Evolutionary conservation across 805 yeast species (phyloP), one percentile per base, ranked within the genome.

Genomic region (Myxozyma vanderwaltii): DNA sequence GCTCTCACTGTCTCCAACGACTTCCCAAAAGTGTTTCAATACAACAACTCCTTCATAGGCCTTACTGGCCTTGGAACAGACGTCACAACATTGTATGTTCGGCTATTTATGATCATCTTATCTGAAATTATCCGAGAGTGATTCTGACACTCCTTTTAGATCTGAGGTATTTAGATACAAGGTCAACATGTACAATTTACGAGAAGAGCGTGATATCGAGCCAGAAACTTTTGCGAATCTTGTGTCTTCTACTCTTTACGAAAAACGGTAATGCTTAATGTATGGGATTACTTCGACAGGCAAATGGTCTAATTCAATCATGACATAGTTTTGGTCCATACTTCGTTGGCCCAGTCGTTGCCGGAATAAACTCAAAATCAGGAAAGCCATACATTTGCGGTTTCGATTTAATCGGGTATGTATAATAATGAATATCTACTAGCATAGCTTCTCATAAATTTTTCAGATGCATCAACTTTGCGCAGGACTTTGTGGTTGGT

Each of bases 61-160:
- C 82, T 94, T 59, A 91, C 98, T 5, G 99, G 99, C 1, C 80
- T 94, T 64, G 99, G 97, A 55, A 80, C 96, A 36, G 99, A 94
- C 75, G 97, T 94, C 19, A 82, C 84, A 31, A 92, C 98, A 24
- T 82, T 91, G 65, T 72, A 72, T 51, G 67, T 24, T 6, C 4
- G 19, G 6, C 26, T 6, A n/a, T 17, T 23, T 8, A 13, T 33
- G 19, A 19, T 31, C 13, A 24, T 29, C 26, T 39, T 8, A 10
- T 24, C n/a, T 7, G 17, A 6, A 19, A n/a, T 4, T 10, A 8
- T n/a, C n/a, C n/a, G n/a, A n/a, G n/a, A n/a, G n/a, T n/a, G n/a
- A n/a, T 29, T 17, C 35, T 44, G 21, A 26, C 27, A 12, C 15
- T 26, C 24, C 8, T 15, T 13, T 4, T 41, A 68, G 69, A 50